Conservation (phyloP, 306 rosid genomes). For the Quercus bicolor region DNA sequence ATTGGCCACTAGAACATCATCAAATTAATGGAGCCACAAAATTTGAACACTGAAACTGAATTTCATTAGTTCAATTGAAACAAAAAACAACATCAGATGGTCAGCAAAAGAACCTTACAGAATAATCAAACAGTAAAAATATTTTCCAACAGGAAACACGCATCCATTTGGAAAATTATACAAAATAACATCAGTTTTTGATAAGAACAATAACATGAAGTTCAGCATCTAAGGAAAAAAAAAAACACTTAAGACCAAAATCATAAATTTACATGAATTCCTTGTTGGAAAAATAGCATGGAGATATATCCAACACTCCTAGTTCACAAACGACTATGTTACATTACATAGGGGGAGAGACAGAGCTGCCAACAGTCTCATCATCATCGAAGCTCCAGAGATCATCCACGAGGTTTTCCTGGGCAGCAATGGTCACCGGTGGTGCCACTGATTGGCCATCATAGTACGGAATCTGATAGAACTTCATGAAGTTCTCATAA, state of each 20-base stretch:
- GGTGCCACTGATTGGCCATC: slow-evolving; percentile 56
- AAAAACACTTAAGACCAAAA: neutral
- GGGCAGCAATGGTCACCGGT: slow-evolving; percentile 23
- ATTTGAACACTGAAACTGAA: neutral
- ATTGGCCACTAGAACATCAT: too few relatives aligned
- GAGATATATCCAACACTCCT: too few relatives aligned
- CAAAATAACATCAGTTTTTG: too few relatives aligned
- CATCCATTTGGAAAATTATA: too few relatives aligned
- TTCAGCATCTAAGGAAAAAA: neutral
- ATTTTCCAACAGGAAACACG: too few relatives aligned
- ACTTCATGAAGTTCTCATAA: slow-evolving; percentile 74
- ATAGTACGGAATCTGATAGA: slow-evolving; percentile 77
- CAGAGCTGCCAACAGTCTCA: neutral
- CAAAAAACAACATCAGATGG: neutral
- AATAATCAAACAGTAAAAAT: too few relatives aligned
- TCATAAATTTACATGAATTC: too few relatives aligned
- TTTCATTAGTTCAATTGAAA: neutral
- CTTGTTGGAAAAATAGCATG: too few relatives aligned
- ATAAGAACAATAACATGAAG: too few relatives aligned
- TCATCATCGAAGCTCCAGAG: slow-evolving; percentile 79
- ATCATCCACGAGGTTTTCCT: slow-evolving; percentile 57
- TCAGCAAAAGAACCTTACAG: too few relatives aligned
- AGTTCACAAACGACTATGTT: too few relatives aligned
- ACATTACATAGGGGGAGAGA: neutral
- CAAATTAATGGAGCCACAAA: too few relatives aligned